phyloP scores from a whole-genome alignment of 768 basidiomycete genomes.

The Cystoderma amianthinum region DNA sequence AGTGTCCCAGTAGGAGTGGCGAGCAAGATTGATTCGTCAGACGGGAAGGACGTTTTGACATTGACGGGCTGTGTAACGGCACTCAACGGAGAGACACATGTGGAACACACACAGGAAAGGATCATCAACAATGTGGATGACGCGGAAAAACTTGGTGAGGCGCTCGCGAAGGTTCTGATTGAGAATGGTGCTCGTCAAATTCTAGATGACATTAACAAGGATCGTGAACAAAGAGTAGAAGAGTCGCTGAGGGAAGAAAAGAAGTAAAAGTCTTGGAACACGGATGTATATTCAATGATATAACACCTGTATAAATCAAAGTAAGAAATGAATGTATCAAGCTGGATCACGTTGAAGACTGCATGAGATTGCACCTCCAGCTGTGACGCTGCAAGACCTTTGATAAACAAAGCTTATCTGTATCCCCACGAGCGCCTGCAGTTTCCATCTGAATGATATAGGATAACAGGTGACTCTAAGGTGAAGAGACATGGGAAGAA shows the following conservation, averaged over 20 bases:
- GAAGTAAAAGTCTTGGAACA: neutral
- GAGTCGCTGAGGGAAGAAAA: constrained; percentile 7
- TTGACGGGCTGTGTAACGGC: constrained; percentile 83
- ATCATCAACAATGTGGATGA: constrained; percentile 45
- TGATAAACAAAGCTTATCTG: constrained; percentile 32
- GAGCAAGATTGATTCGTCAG: constrained; percentile 35
- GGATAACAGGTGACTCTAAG: constrained; percentile 68
- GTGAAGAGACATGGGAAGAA: constrained; percentile 43
- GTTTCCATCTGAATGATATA: constrained; percentile 28
- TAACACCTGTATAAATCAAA: constrained; percentile 1
- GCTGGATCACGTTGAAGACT: constrained; percentile 11
- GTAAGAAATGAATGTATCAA: constrained; percentile 11
- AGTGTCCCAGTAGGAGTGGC: constrained; percentile 91
- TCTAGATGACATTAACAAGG: constrained; percentile 74
- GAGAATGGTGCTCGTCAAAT: constrained; percentile 71
- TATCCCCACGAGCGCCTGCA: constrained; percentile 68
- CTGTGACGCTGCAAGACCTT: constrained; percentile 11
- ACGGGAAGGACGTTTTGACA: constrained; percentile 31
- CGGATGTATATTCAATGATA: neutral
- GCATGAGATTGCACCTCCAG: constrained; percentile 4
- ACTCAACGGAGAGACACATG: constrained; percentile 65
- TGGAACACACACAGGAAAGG: constrained; percentile 54
- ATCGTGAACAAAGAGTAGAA: constrained; percentile 46
- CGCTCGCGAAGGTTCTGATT: constrained; percentile 58
- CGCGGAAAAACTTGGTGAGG: constrained; percentile 63